Base-by-base conservation (phyloP, 805 yeast genomes). In the Yarrowia bubula region DNA sequence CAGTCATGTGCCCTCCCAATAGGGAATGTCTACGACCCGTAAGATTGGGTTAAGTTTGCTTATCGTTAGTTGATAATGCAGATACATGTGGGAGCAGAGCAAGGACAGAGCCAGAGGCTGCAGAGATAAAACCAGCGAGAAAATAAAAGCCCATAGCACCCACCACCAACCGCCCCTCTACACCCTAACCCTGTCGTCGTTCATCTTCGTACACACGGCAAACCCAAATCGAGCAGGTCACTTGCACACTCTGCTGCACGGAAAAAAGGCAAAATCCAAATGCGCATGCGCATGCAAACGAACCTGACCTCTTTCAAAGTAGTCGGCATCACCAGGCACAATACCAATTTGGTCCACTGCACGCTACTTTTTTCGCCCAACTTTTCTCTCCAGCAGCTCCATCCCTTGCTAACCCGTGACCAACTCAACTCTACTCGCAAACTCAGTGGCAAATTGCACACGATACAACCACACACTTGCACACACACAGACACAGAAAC, bases 1-100 rank as follows among this genome's bases (percentile, higher is more conserved):
- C n/a, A 22, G 60, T 53, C 60, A 53, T 53, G 61, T 53, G 61
- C 61, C 38, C 38, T 11, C 22, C 31, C 37, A 15, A 35, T n/a
- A 39, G 7, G 57, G 43, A n/a, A 37, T 18, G 43, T 14, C 18
- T 18, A 35, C 17, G 14, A 15, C 18, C 31, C 7, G 41, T 13
- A 18, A 50, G 57, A 50, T 50, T 50, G 57, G 57, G 61, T 53
- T 53, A 53, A 53, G 61, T 53, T 53, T 53, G 46, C 61, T 53
- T 53, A 53, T 53, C 61, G 46, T 39, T 38, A n/a, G 15, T n/a
- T 31, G 61, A 53, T 53, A 53, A 53, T 53, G 61, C 61, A 53
- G 60, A 53, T 22, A 18, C n/a, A 13, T 22, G 37, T 22, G 46
- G 37, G 58, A 46, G 22, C 3, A 22, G 28, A 22, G 28, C 28